phyloP scores from a whole-genome alignment of 2,329 filamentous ascomycete genomes.

The Aspergillus puulaauensis region DNA sequence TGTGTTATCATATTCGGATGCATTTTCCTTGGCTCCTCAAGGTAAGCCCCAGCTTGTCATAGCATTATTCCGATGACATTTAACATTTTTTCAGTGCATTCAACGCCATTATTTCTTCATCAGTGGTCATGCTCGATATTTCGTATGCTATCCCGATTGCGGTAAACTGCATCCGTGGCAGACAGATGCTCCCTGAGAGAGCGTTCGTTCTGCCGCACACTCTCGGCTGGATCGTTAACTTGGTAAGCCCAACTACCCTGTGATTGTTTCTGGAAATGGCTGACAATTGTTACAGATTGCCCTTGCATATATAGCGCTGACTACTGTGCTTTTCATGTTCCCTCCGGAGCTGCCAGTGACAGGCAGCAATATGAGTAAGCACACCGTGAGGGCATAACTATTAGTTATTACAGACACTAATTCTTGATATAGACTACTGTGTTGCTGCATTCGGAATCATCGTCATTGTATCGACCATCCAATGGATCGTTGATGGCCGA shows the following conservation, averaged over 20 bases:
- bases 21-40: constrained; percentile 65
- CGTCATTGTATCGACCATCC: constrained; percentile 55
- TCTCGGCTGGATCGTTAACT: constrained; percentile 62
- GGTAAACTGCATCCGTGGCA: constrained; percentile 67
- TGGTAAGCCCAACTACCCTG: constrained; percentile 34
- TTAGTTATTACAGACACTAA: constrained; percentile 3
- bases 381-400: background rate
- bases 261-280: background rate
- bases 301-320: constrained; percentile 66
- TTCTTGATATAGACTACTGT: constrained; percentile 37
- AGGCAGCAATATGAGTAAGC: constrained; percentile 66
- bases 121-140: constrained; percentile 69
- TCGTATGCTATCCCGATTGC: constrained; percentile 73
- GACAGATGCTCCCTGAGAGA: constrained; percentile 63
- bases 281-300: constrained; percentile 41
- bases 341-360: constrained; percentile 66
- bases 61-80: background rate
- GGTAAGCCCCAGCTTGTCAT: constrained; percentile 18
- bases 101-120: constrained; percentile 69
- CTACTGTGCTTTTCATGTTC: constrained; percentile 73
- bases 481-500: constrained; percentile 61
- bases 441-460: constrained; percentile 59
- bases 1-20: constrained; percentile 68
- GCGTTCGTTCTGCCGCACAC: constrained; percentile 56
- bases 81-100: constrained; percentile 54